Conservation (phyloP, 1,284 basidiomycete species). For the Fomitiporia mediterranea region DNA sequence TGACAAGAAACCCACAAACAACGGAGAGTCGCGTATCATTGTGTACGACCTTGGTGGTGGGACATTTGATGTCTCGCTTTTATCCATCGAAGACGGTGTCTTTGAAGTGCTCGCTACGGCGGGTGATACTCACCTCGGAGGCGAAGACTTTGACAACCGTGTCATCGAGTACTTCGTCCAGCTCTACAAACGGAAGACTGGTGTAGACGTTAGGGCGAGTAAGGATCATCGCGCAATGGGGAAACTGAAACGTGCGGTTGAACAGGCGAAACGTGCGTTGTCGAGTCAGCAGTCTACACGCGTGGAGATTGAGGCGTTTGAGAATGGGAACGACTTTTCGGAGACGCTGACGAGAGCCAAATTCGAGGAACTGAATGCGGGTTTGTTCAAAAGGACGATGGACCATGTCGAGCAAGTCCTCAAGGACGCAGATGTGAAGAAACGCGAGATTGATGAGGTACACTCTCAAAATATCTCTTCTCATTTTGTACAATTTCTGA, state of each 20-base stretch:
- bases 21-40: constrained; percentile 94
- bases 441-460: constrained; percentile 93
- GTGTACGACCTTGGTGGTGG: constrained; percentile 99
- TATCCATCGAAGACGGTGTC: constrained; percentile 97
- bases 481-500: no score
- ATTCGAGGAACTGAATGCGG: constrained; percentile 98
- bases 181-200: constrained; percentile 53
- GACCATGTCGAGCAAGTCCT: constrained; percentile 99
- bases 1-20: constrained; percentile 82
- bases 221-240: constrained; percentile 88
- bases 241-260: constrained; percentile 97
- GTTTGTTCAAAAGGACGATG: constrained; percentile 96
- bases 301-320: constrained; percentile 81
- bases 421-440: constrained; percentile 97
- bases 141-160: constrained; percentile 98
- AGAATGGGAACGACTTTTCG: constrained; percentile 94
- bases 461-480: constrained; percentile 56
- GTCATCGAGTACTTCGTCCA: constrained; percentile 97
- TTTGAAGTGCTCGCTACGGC: constrained; percentile 99
- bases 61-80: constrained; percentile 97
- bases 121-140: constrained; percentile 98
- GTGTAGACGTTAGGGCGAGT: constrained; percentile 77
- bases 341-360: constrained; percentile 97
- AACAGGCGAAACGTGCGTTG: constrained; percentile 98
- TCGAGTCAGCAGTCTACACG: constrained; percentile 66